Conservation (phyloP, 345 rosid species). For the Noccaea bulbosa region DNA sequence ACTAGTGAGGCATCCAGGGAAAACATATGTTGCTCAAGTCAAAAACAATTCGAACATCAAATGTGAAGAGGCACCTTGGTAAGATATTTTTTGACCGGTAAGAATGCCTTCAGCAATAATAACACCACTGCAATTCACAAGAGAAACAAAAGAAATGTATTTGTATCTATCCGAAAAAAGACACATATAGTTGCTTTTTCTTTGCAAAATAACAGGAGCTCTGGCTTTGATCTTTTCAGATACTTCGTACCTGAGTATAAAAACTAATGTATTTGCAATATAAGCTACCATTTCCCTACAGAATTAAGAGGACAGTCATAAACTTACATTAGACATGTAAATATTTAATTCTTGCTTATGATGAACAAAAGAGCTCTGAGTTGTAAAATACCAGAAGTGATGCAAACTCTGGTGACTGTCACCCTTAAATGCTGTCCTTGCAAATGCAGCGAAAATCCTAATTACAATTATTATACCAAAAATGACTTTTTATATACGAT, state of each 20-base stretch:
- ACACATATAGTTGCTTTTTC: neutral
- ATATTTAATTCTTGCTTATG: neutral
- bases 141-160: slow-evolving; percentile 25
- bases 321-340: slow-evolving; percentile 42
- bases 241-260: slow-evolving; percentile 76
- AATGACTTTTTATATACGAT: neutral
- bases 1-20: slow-evolving; percentile 1
- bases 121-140: slow-evolving; percentile 74
- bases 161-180: neutral
- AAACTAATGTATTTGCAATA: slow-evolving; percentile 89
- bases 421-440: slow-evolving; percentile 90
- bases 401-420: slow-evolving; percentile 89
- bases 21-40: neutral
- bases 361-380: slow-evolving; percentile 1
- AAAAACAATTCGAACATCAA: neutral
- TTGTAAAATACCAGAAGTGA: slow-evolving; percentile 75
- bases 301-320: slow-evolving; percentile 12
- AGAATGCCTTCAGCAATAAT: slow-evolving; percentile 89
- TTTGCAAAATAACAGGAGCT: slow-evolving; percentile 9
- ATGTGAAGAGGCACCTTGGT: slow-evolving; percentile 48
- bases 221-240: neutral
- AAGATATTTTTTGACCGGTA: slow-evolving; percentile 46
- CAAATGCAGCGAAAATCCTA: slow-evolving; percentile 73
- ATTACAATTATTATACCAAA: neutral
- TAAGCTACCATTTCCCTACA: slow-evolving; percentile 96